Evolutionary conservation across 1,139 yeast genomes (phyloP).

Genomic region (Pichia sp.): DNA sequence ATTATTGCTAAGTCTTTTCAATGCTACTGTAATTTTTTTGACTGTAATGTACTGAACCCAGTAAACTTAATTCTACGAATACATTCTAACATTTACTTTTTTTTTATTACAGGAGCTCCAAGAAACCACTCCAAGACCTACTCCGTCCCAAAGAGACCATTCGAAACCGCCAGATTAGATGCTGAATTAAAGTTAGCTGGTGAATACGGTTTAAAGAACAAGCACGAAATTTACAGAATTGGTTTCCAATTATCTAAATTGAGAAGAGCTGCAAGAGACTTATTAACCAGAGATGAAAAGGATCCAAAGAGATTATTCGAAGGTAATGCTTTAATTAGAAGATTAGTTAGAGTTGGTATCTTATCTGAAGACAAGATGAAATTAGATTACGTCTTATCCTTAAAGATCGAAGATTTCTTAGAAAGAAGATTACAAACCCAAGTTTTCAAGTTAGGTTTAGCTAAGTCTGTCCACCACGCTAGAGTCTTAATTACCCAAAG

Average conservation of each 20-base stretch:
- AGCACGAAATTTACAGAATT: constrained; percentile 99
- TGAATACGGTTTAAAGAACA: constrained; percentile 99
- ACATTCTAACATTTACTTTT: constrained; percentile 5
- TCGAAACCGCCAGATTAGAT: constrained; percentile 98
- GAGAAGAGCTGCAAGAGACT: constrained; percentile 99
- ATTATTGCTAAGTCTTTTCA: too few relatives aligned
- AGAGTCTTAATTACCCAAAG: constrained; percentile 98
- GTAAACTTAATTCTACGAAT: background rate
- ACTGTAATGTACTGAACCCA: background rate
- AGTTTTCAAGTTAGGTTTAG: constrained; percentile 99
- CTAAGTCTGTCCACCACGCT: constrained; percentile 99
- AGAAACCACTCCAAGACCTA: constrained; percentile 99
- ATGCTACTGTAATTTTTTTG: background rate
- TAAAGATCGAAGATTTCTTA: constrained; percentile 97
- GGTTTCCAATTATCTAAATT: constrained; percentile 98
- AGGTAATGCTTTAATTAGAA: constrained; percentile 99
- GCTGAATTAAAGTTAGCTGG: constrained; percentile 99
- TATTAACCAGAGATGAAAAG: constrained; percentile 99
- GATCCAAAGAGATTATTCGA: constrained; percentile 99
- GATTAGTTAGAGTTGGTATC: constrained; percentile 98
- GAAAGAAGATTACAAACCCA: constrained; percentile 99
- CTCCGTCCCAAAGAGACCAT: constrained; percentile 98
- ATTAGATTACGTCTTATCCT: constrained; percentile 99
- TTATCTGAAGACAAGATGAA: constrained; percentile 99
- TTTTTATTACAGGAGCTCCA: constrained; percentile 64